Evolutionary conservation across 495 filamentous ascomycete species (phyloP), one percentile per base, ranked within the genome.

Genomic region (Tirmania nivea): DNA sequence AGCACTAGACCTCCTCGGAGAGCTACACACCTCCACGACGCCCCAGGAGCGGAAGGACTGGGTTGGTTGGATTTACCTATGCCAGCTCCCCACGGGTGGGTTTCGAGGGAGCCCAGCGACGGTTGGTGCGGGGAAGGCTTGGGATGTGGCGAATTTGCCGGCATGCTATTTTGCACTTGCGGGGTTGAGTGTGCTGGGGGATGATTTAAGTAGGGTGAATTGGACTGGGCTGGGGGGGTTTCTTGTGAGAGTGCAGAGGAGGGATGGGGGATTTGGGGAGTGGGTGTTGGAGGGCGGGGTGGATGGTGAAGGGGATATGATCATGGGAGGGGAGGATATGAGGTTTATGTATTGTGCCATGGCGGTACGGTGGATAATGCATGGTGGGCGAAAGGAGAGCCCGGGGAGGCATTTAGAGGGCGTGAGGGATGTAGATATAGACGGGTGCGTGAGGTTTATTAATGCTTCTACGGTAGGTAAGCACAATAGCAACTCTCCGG

Each of bases 251-350:
- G 60, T 95, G 68, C 90, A 97, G 72, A 75, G 86, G 12, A 65
- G 68, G 2, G 81, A 95, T 64, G 90, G 90, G 12, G 89, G 86
- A 59, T 97, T 97, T 68, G 92, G 89, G 2, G 87, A 97, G 65
- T 71, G 80, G 31, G 58, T 88, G 5, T 72, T 73, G n/a, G 68
- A 72, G 37, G 21, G 71, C 92, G 37, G 78, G 76, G 34, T 86
- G 87, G 8, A 84, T 11, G 74, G 75, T 11, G 70, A 72, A 42
- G 80, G 74, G 20, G 67, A 67, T 34, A 72, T 94, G 39, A 19
- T 45, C 21, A 77, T 78, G 34, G 89, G 89, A 1, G 84, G 84
- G 14, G 75, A 76, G 48, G 90, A 97, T 65, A 77, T 86, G 69
- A 70, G 92, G 47, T 89, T 84, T 64, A 90, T 87, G 62, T 93